These are phyloP conservation scores for Gyromitra esculenta DNA, from an alignment of 2,329 filamentous ascomycete genomes.

Conservation along the genomic window DNA sequence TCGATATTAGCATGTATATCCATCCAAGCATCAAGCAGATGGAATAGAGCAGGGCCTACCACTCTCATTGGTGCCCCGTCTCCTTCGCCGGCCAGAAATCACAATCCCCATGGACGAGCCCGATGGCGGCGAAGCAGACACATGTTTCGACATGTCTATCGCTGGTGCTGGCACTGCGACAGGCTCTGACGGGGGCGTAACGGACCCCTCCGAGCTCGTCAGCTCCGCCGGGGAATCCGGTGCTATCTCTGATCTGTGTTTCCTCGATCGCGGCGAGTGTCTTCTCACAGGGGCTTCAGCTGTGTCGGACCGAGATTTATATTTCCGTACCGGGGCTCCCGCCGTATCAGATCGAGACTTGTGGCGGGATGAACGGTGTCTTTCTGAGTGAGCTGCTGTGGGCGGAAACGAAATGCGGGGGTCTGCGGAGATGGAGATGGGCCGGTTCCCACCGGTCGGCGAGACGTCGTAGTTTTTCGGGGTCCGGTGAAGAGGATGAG, in stretches of 20 bases:
- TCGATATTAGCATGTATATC: slow-evolving; percentile 9
- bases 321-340: slow-evolving; percentile 12
- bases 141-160: slow-evolving; percentile 14
- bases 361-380: slow-evolving; percentile 17
- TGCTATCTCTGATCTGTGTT: slow-evolving; percentile 1
- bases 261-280: slow-evolving; percentile 25
- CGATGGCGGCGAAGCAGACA: slow-evolving; percentile 25
- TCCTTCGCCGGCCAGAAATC: slow-evolving; percentile 26
- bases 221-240: background rate
- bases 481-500: slow-evolving; percentile 31
- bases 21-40: background rate
- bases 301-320: slow-evolving; percentile 26
- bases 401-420: slow-evolving; percentile 10
- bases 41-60: background rate
- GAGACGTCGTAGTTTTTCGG: slow-evolving; percentile 45
- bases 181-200: slow-evolving; percentile 3
- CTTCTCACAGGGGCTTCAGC: slow-evolving; percentile 5
- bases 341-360: slow-evolving; percentile 19
- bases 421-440: slow-evolving; percentile 37
- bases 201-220: background rate
- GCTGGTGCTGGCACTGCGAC: background rate
- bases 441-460: slow-evolving; percentile 47
- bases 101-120: slow-evolving; percentile 46
- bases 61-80: slow-evolving; percentile 26
- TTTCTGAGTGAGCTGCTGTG: background rate